These are phyloP conservation scores for Parathielavia hyrcaniae DNA, from an alignment of 495 filamentous ascomycete species.

Conservation along the genomic window DNA sequence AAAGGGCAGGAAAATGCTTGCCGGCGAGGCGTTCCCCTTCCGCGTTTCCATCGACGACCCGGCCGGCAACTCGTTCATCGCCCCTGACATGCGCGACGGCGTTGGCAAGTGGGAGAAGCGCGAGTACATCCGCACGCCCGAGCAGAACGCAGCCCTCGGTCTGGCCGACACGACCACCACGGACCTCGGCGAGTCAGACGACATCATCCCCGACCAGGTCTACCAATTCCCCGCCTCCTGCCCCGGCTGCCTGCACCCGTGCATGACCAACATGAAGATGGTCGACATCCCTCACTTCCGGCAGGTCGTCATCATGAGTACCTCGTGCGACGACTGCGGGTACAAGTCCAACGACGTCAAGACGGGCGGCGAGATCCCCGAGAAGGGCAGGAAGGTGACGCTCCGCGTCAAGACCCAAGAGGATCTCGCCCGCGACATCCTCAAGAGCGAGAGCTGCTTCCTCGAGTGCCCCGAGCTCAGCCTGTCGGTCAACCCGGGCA, in stretches of 20 bases:
- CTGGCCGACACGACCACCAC: slow-evolving; percentile 44
- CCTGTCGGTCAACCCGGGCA: slow-evolving; percentile 79
- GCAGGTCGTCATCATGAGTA: slow-evolving; percentile 86
- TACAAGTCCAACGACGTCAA: slow-evolving; percentile 94
- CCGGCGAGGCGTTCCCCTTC: slow-evolving; percentile 76
- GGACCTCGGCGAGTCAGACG: slow-evolving; percentile 50
- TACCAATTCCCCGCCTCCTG: slow-evolving; percentile 87
- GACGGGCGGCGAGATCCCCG: slow-evolving; percentile 87
- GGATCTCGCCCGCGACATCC: slow-evolving; percentile 84
- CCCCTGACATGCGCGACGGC: slow-evolving; percentile 67
- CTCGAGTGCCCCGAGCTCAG: slow-evolving; percentile 79
- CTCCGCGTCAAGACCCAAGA: slow-evolving; percentile 63
- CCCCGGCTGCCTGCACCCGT: slow-evolving; percentile 77
- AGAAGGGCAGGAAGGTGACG: slow-evolving; percentile 76
- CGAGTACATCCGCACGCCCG: slow-evolving; percentile 73
- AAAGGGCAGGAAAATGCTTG: slow-evolving; percentile 64
- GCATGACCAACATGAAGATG: slow-evolving; percentile 88
- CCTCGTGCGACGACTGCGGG: slow-evolving; percentile 81
- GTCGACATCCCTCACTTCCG: slow-evolving; percentile 96
- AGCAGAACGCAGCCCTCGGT: slow-evolving; percentile 78
- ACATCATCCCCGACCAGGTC: slow-evolving; percentile 81
- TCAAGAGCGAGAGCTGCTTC: slow-evolving; percentile 90
- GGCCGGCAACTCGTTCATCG: slow-evolving; percentile 96
- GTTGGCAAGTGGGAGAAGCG: slow-evolving; percentile 74
- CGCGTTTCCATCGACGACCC: slow-evolving; percentile 79